Percentiles rank a stretch among this genome's conserved stretches.
These are phyloP conservation scores for Amauroascus niger DNA, from an alignment of 2,329 filamentous ascomycete species.

Conservation along the genomic window DNA sequence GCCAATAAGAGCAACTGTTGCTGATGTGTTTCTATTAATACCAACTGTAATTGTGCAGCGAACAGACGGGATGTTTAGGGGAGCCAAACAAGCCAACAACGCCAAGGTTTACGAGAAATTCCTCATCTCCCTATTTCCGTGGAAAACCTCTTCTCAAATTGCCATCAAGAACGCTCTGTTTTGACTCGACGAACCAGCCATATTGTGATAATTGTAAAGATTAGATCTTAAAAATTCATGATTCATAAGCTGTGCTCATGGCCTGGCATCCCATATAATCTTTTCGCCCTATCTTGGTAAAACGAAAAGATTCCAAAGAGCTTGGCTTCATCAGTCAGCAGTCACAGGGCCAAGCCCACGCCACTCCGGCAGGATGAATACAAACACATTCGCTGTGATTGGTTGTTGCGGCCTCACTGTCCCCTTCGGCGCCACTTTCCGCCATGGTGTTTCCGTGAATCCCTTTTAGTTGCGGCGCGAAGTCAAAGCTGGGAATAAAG, in stretches of 20 bases:
- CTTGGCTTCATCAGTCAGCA: neutral
- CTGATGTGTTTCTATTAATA: neutral
- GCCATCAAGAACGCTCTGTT: too few relatives aligned
- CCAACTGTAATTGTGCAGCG: neutral
- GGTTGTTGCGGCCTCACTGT: constrained; percentile 17
- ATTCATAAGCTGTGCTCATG: too few relatives aligned
- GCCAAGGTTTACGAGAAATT: neutral
- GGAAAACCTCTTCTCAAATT: too few relatives aligned
- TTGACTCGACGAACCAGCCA: too few relatives aligned
- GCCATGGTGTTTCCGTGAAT: constrained; percentile 8
- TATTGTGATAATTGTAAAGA: too few relatives aligned
- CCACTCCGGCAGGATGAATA: constrained; percentile 22
- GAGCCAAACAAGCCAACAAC: neutral
- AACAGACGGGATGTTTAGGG: too few relatives aligned
- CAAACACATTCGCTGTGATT: constrained; percentile 34
- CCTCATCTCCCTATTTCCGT: neutral
- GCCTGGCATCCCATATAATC: too few relatives aligned
- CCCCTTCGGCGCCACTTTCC: constrained; percentile 9
- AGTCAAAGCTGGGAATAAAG: neutral
- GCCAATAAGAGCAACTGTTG: neutral
- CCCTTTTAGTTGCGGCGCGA: neutral
- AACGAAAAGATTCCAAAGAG: neutral
- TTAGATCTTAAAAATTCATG: too few relatives aligned
- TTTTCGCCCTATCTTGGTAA: too few relatives aligned
- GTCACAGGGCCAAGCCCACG: constrained; percentile 17